Percentiles rank a stretch among this genome's conserved stretches.
These are phyloP conservation scores for Endoconidiophora laricicola DNA, from an alignment of 2,329 filamentous ascomycete genomes.

Conservation along the genomic window DNA sequence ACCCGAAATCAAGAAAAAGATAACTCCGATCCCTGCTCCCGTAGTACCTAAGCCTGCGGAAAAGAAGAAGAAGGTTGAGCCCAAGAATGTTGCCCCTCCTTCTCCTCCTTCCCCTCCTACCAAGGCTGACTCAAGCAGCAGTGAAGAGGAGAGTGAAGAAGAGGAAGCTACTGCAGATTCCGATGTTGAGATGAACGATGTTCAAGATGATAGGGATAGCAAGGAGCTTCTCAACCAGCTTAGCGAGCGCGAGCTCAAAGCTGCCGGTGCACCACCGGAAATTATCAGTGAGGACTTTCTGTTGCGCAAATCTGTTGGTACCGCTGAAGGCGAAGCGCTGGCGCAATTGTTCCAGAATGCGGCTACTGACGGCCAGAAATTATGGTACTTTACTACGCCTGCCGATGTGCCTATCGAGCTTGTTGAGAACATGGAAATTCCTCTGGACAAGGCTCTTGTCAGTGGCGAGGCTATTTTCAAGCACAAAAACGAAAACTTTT, in stretches of 20 bases:
- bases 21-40: slow-evolving; percentile 7
- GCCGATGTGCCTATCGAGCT: slow-evolving; percentile 51
- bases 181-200: slow-evolving; percentile 16
- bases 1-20: neutral
- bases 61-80: slow-evolving; percentile 12
- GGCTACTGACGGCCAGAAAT: slow-evolving; percentile 50
- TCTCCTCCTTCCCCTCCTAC: slow-evolving; percentile 17
- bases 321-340: slow-evolving; percentile 28
- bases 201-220: slow-evolving; percentile 13
- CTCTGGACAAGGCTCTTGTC: slow-evolving; percentile 32
- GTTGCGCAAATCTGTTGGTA: slow-evolving; percentile 30
- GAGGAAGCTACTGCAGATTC: slow-evolving; percentile 13
- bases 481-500: slow-evolving; percentile 48
- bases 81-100: slow-evolving; percentile 11
- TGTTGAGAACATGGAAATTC: slow-evolving; percentile 46
- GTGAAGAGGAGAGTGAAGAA: slow-evolving; percentile 2
- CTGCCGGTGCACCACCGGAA: slow-evolving; percentile 16
- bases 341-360: slow-evolving; percentile 39
- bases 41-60: slow-evolving; percentile 10
- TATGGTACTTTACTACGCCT: slow-evolving; percentile 68
- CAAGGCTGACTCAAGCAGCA: slow-evolving; percentile 5
- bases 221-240: slow-evolving; percentile 15
- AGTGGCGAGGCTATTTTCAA: slow-evolving; percentile 37
- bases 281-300: slow-evolving; percentile 36
- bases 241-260: slow-evolving; percentile 16